Evolutionary conservation across 169 alveolate species (phyloP), one percentile per base, ranked within the genome.

Genomic region (Cryptosporidium ryanae): DNA sequence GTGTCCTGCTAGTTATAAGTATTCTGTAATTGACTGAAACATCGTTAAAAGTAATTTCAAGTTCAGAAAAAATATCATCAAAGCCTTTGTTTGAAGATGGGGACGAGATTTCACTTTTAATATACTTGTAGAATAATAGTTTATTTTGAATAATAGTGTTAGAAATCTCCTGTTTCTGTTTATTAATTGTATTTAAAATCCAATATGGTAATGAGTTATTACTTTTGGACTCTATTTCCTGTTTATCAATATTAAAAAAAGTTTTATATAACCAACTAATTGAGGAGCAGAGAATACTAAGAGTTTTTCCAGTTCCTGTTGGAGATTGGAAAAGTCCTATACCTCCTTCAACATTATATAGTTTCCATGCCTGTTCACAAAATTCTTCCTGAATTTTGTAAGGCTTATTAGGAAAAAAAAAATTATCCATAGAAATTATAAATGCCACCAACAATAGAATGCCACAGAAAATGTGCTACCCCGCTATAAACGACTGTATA

Each of bases 281-380:
- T 59, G 93, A 65, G 4, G 95, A 90, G 70, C 94, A 90, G 49
- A 94, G 76, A 64, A 91, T 59, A 29, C 93, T 84, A 61, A 92
- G 84, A 27, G 95, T 90, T 64, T 94, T 94, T 4, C 96, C 96
- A n/a, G 96, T 94, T 21, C 96, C 96, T 17, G 96, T 94, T 21
- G 96, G 96, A 50, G 94, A 90, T 87, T 94, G 95, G 67, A 93
- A 92, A 29, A 92, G 90, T 13, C 93, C 93, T 63, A 84, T 34
- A n/a, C 91, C 84, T 3, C 93, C 90, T 15, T 90, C 67, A 31
- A 27, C 52, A 2, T 49, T 50, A 50, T 31, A 70, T 23, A 70
- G 34, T 21, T 54, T 70, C 66, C 66, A 52, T 13, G 84, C 84
- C 23, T 15, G 17, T 29, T 23, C 15, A 70, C 84, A 70, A 55